phyloP scores from a whole-genome alignment of 805 yeast species.

The Nakazawaea molendinolei region DNA sequence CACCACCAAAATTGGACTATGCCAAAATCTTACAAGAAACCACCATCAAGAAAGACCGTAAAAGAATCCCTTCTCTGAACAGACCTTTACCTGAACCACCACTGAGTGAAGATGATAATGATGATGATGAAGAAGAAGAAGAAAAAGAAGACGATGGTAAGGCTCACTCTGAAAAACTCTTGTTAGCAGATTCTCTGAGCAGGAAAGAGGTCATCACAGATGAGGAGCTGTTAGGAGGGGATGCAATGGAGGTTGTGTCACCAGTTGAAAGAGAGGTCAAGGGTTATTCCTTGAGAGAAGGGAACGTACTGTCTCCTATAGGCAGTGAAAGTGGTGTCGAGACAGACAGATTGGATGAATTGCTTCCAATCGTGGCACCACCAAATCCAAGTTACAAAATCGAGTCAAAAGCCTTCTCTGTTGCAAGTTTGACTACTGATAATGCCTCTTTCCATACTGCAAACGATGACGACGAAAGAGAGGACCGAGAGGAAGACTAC shows the following conservation, averaged over 20 bases:
- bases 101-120: constrained; percentile 4
- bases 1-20: constrained; percentile 1
- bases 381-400: constrained; percentile 2
- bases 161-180: too few relatives aligned
- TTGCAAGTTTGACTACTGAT: constrained; percentile 9
- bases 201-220: background rate
- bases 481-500: constrained; percentile 7
- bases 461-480: constrained; percentile 12
- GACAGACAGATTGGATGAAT: too few relatives aligned
- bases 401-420: constrained; percentile 1
- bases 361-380: too few relatives aligned
- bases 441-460: constrained; percentile 12
- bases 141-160: background rate
- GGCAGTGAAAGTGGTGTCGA: too few relatives aligned
- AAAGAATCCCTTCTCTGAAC: constrained; percentile 7
- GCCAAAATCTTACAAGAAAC: constrained; percentile 2
- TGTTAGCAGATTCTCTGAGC: too few relatives aligned
- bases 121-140: constrained; percentile 1
- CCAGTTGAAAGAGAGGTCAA: too few relatives aligned
- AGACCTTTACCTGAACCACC: constrained; percentile 12
- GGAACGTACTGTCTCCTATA: too few relatives aligned
- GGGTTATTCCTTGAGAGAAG: too few relatives aligned
- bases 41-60: background rate
- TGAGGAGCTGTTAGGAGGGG: background rate
- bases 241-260: too few relatives aligned